Conservation (phyloP, 805 yeast species). For the Kodamaea lidongshanica region DNA sequence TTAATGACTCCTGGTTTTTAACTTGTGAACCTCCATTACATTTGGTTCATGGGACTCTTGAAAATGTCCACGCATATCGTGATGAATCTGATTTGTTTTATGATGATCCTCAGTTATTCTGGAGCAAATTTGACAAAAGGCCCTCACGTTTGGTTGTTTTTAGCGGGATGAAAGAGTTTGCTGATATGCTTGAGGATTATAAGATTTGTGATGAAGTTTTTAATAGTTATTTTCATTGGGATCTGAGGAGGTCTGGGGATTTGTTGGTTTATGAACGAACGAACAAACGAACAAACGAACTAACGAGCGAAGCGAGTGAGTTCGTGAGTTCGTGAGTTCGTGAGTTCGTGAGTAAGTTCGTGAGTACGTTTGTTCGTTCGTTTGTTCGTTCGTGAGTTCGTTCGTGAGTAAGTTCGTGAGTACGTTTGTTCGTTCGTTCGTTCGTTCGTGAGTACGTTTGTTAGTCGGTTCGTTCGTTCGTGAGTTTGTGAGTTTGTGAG, state of each 20-base stretch:
- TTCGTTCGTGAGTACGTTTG: too few species aligned
- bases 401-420: too few species aligned
- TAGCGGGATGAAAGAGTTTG: slow-evolving; percentile 34
- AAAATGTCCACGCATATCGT: slow-evolving; percentile 42
- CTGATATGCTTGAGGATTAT: slow-evolving; percentile 37
- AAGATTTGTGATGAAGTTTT: slow-evolving; percentile 50
- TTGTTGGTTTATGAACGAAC: slow-evolving; percentile 52
- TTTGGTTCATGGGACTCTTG: slow-evolving; percentile 16
- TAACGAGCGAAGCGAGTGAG: too few species aligned
- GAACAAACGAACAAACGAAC: not conserved
- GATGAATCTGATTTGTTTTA: slow-evolving; percentile 89
- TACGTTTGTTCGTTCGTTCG: too few species aligned
- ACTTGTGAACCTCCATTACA: slow-evolving; percentile 89
- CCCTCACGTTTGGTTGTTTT: slow-evolving; percentile 6
- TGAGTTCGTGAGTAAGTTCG: too few species aligned
- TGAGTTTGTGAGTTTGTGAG: too few species aligned
- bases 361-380: too few species aligned
- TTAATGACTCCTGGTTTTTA: slow-evolving; percentile 55
- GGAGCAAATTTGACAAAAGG: slow-evolving; percentile 20
- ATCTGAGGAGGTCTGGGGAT: slow-evolving; percentile 71
- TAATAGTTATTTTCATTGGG: slow-evolving; percentile 85
- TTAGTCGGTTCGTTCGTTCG: too few species aligned
- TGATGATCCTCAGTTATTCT: slow-evolving; percentile 53
- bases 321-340: too few species aligned
- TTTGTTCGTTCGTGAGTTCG: too few species aligned